Evolutionary conservation across 2,329 filamentous ascomycete genomes (phyloP).

Genomic region (Nemania sp.): DNA sequence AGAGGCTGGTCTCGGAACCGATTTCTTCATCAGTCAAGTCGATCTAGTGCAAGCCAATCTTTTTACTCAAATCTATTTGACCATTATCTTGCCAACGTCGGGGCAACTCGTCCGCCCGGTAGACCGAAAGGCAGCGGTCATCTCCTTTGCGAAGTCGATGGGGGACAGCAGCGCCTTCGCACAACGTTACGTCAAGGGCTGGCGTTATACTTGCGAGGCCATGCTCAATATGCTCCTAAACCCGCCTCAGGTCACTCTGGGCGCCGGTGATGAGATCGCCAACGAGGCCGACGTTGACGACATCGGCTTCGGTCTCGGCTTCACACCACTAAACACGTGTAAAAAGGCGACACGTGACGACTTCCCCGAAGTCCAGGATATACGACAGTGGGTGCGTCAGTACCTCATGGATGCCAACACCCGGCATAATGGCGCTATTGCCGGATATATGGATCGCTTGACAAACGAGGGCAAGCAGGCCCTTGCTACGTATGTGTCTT

Average conservation of each 20-base stretch:
- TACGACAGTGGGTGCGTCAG: constrained; percentile 80
- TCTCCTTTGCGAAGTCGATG: constrained; percentile 91
- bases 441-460: constrained; percentile 73
- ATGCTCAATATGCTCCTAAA: constrained; percentile 88
- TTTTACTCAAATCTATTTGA: constrained; percentile 84
- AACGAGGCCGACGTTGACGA: constrained; percentile 93
- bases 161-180: constrained; percentile 86
- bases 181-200: constrained; percentile 81
- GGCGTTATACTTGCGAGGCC: constrained; percentile 88
- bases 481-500: constrained; percentile 55
- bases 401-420: constrained; percentile 79
- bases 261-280: constrained; percentile 74
- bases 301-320: constrained; percentile 90
- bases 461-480: constrained; percentile 61
- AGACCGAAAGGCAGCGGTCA: constrained; percentile 90
- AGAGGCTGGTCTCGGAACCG: constrained; percentile 82
- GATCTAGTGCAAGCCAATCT: constrained; percentile 79
- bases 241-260: constrained; percentile 70
- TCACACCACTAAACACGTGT: constrained; percentile 91
- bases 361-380: constrained; percentile 82
- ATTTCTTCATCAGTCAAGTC: constrained; percentile 87
- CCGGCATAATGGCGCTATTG: constrained; percentile 72
- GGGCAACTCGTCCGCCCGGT: constrained; percentile 84
- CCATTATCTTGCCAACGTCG: constrained; percentile 84
- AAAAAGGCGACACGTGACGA: constrained; percentile 75